Evolutionary conservation across 345 rosid genomes (phyloP).

Genomic region (Geranium brycei): DNA sequence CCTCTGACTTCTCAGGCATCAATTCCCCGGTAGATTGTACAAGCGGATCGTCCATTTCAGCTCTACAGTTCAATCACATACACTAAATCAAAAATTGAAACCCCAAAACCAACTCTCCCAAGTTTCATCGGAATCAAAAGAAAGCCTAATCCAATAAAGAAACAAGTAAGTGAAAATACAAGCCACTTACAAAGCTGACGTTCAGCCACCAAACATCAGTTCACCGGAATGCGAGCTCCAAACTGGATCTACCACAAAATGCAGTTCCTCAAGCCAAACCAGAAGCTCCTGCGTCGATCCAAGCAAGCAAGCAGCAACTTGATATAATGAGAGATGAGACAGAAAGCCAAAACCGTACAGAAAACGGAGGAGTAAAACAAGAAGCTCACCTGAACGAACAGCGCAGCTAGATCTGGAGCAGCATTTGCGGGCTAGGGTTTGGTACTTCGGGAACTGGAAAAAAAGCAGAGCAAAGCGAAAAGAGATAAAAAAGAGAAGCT

Average conservation of each 20-base stretch:
- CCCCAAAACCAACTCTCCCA: slow-evolving; percentile 1
- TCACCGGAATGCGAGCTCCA: neutral
- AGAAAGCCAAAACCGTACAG: neutral
- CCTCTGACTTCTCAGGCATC: slow-evolving; percentile 19
- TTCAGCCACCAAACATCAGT: neutral
- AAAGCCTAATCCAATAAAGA: neutral
- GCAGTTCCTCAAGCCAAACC: slow-evolving; percentile 9
- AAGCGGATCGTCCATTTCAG: slow-evolving; percentile 47
- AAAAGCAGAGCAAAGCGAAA: neutral
- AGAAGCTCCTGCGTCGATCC: slow-evolving; percentile 8
- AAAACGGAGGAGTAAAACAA: neutral
- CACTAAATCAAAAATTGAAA: slow-evolving; percentile 8
- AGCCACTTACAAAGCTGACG: slow-evolving; percentile 1
- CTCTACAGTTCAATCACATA: slow-evolving; percentile 11
- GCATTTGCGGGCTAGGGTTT: neutral
- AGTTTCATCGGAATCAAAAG: neutral
- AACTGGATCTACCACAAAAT: slow-evolving; percentile 19
- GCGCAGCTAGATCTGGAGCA: neutral
- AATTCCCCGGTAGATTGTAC: slow-evolving; percentile 26
- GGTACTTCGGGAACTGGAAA: neutral
- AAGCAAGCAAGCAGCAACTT: neutral
- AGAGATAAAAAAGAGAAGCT: neutral
- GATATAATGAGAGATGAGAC: neutral
- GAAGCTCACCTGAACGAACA: neutral
- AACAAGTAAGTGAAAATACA: neutral